These are phyloP conservation scores for Inga leiocalycina DNA, from an alignment of 306 rosid genomes.

Conservation along the genomic window DNA sequence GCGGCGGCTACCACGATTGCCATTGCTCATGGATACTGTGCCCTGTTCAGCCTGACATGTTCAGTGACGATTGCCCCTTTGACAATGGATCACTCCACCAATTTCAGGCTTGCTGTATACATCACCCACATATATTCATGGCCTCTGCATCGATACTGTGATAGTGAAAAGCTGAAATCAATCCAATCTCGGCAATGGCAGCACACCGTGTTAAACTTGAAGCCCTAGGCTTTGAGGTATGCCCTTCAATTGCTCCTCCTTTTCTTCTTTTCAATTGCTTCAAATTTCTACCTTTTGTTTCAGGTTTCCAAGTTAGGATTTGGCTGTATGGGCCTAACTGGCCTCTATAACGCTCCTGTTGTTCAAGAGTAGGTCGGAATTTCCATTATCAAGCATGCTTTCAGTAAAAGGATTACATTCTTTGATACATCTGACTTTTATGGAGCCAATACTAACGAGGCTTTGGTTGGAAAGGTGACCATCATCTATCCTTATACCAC, in stretches of 20 bases:
- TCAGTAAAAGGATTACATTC: constrained; percentile 74
- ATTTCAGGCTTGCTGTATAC: not conserved
- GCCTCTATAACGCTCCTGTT: constrained; percentile 61
- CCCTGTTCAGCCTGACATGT: not conserved
- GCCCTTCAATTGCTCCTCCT: not conserved
- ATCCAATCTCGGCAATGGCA: not conserved
- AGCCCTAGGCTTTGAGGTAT: not conserved
- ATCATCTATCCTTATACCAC: not conserved
- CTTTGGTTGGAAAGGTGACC: constrained; percentile 77
- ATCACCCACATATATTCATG: not conserved
- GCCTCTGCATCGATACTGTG: too few relatives aligned
- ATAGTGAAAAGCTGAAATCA: not conserved
- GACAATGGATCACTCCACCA: not conserved
- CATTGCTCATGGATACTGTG: too few relatives aligned
- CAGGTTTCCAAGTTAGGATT: constrained; percentile 82
- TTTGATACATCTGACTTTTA: constrained; percentile 74
- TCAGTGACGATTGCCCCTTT: not conserved
- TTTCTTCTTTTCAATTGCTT: not conserved
- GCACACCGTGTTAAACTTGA: not conserved
- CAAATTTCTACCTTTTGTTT: not conserved
- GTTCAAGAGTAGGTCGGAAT: constrained; percentile 56
- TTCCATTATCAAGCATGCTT: constrained; percentile 64
- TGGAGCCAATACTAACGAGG: constrained; percentile 62
- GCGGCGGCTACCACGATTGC: not conserved
- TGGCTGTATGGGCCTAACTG: constrained; percentile 78